A percentile compares a stretch with the other conserved stretches of the same genome.
These are phyloP conservation scores for Pilatotrama ljubarskyi DNA, from an alignment of 768 basidiomycete species.

Conservation along the genomic window DNA sequence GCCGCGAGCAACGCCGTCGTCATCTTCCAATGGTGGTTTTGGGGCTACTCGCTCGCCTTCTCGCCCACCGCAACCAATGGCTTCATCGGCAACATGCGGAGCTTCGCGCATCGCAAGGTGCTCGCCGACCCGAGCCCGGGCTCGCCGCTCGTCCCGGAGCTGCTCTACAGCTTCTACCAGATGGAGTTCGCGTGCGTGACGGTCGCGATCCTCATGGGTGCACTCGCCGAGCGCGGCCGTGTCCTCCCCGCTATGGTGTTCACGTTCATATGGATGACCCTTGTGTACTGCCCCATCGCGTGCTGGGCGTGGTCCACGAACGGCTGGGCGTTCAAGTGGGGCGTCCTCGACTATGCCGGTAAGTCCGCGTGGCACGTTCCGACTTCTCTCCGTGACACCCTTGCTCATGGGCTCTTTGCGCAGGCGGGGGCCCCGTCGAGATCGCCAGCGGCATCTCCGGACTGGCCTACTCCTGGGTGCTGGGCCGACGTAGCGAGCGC, in stretches of 20 bases:
- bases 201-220: conserved; percentile 73
- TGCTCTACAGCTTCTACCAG: conserved; percentile 85
- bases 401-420: background rate
- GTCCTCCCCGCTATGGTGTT: conserved; percentile 81
- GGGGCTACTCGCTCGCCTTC: conserved; percentile 86
- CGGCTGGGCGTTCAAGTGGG: conserved; percentile 86
- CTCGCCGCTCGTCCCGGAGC: conserved; percentile 75
- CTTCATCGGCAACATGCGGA: conserved; percentile 75
- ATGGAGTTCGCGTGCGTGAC: conserved; percentile 87
- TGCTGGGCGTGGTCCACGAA: conserved; percentile 81
- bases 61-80: conserved; percentile 74
- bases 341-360: conserved; percentile 88
- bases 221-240: conserved; percentile 84
- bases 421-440: conserved; percentile 86
- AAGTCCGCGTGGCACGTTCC: conserved; percentile 20
- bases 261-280: conserved; percentile 80
- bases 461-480: conserved; percentile 83
- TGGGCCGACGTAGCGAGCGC: conserved; percentile 76
- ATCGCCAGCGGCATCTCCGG: conserved; percentile 84
- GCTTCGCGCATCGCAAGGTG: conserved; percentile 77
- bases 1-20: conserved; percentile 71
- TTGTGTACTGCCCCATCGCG: conserved; percentile 87
- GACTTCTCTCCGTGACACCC: background rate
- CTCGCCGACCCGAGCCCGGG: conserved; percentile 74
- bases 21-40: conserved; percentile 81